phyloP scores from a whole-genome alignment of 768 basidiomycete genomes.

The Crucibulum laeve region DNA sequence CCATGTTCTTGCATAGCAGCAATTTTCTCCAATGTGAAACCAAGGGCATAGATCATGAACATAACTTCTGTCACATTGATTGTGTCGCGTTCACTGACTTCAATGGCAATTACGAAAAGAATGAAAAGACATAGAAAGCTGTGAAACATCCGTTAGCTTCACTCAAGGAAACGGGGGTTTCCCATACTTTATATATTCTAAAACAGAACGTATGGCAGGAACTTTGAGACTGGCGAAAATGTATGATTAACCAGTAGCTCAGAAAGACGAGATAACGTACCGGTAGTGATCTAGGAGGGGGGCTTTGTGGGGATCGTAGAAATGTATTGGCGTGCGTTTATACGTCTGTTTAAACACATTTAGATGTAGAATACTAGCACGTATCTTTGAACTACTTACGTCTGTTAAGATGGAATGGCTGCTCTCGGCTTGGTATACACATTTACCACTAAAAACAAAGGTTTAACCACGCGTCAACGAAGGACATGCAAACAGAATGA shows the following conservation, averaged over 20 bases:
- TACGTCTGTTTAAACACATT: conserved; percentile 58
- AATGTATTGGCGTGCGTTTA: conserved; percentile 86
- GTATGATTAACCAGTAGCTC: conserved; percentile 1
- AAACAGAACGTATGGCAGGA: conserved; percentile 82
- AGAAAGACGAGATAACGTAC: conserved; percentile 27
- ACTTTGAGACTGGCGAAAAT: conserved; percentile 69
- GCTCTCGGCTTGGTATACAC: conserved; percentile 88
- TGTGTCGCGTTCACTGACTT: conserved; percentile 55
- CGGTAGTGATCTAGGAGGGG: conserved; percentile 95
- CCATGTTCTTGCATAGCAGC: conserved; percentile 97
- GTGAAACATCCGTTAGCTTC: neutral
- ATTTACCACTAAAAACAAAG: conserved; percentile 60
- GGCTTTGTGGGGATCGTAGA: conserved; percentile 92
- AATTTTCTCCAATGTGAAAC: conserved; percentile 88
- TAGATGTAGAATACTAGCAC: neutral
- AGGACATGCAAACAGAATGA: conserved; percentile 16
- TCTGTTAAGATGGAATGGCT: conserved; percentile 88
- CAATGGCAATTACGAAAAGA: conserved; percentile 76
- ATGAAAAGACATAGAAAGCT: conserved; percentile 81
- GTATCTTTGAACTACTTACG: conserved; percentile 34
- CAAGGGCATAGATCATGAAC: conserved; percentile 79
- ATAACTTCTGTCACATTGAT: conserved; percentile 64
- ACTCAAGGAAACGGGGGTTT: neutral
- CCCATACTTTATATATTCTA: conserved; percentile 82
- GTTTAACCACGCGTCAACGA: conserved; percentile 4